A percentile compares a stretch with the other conserved stretches of the same genome.
phyloP scores from a whole-genome alignment of 1,284 basidiomycete species.

The Moesziomyces sp. region DNA sequence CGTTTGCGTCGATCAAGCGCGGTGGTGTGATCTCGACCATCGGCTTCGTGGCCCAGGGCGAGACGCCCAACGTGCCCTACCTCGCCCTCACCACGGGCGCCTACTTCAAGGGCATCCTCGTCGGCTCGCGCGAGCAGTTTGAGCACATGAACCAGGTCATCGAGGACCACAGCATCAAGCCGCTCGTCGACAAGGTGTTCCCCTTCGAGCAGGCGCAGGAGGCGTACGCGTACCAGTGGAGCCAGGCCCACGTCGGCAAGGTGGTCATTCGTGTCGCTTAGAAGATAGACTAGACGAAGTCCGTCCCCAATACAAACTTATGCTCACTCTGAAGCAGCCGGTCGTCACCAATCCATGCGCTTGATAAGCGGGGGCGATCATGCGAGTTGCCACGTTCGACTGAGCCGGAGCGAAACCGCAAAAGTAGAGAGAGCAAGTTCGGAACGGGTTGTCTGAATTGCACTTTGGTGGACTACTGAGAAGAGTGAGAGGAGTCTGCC shows the following conservation, averaged over 20 bases:
- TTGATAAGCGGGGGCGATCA: not conserved
- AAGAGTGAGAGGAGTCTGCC: slow-evolving; percentile 4
- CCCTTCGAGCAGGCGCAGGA: slow-evolving; percentile 71
- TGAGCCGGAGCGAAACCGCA: no score
- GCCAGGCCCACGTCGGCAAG: slow-evolving; percentile 56
- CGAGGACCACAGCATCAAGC: slow-evolving; percentile 69
- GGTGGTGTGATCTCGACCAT: slow-evolving; percentile 73
- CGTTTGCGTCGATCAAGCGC: slow-evolving; percentile 69
- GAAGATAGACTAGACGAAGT: not conserved
- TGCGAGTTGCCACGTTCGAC: not conserved
- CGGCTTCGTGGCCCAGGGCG: slow-evolving; percentile 69
- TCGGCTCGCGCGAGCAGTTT: slow-evolving; percentile 69
- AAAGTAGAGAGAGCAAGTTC: not conserved
- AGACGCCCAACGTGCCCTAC: slow-evolving; percentile 33
- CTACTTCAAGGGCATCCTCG: slow-evolving; percentile 67
- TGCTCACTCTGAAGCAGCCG: not conserved
- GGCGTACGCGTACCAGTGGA: slow-evolving; percentile 71
- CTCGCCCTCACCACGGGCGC: slow-evolving; percentile 35
- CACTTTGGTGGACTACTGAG: not conserved
- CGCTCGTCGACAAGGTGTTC: slow-evolving; percentile 73
- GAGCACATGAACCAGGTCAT: slow-evolving; percentile 71
- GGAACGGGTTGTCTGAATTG: not conserved
- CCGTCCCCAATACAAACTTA: not conserved
- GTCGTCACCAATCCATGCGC: not conserved
- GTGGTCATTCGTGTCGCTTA: slow-evolving; percentile 49